Base-by-base conservation (phyloP, 2,329 filamentous ascomycete species). In the Aphanocladium album region DNA sequence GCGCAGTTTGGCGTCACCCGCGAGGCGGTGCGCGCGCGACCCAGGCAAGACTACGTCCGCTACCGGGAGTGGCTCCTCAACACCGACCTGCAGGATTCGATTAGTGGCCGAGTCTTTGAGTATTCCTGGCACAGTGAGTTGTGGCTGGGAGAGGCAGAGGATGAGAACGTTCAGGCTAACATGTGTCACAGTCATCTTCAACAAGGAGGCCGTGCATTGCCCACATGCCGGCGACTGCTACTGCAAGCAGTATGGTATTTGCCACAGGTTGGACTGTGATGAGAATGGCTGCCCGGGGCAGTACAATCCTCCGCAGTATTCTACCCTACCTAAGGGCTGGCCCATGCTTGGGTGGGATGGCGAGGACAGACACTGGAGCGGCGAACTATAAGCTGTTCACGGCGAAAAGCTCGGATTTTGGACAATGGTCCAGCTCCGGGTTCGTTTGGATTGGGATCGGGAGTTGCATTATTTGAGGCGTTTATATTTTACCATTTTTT, bases 211-310 rank as follows among this genome's bases (percentile, higher is more conserved):
- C 7, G 78, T 87, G 1, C 79, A 87, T 65, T 90, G 87, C 64
- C 87, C 87, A 0, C 74, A 76, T 19, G 84, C 84, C 1, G 72
- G 77, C 50, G 80, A 83, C 9, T 89, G 87, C 69, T 89, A 89
- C 70, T 89, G 87, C 72, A 83, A 86, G 45, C 79, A 84, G 17
- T 90, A 86, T 66, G 86, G 86, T 0, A 66, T 87, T 27, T 90
- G 87, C 70, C 68, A 75, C 54, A 51, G 27, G 25, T 60, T 78
- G 41, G 65, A 73, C 14, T 79, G 77, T 67, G 70, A 74, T 1
- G 68, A 74, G 19, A 73, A 77, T 23, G 76, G 75, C 27, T 89
- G 87, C 67, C 73, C 79, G 4, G 79, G 79, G 2, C 80, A 84
- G 60, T 89, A 89, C 68, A 74, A 73, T 2, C 75, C 89, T 7